Evolutionary conservation across 257 asterid genomes (phyloP).

Genomic region (Solanum sparsipilum): DNA sequence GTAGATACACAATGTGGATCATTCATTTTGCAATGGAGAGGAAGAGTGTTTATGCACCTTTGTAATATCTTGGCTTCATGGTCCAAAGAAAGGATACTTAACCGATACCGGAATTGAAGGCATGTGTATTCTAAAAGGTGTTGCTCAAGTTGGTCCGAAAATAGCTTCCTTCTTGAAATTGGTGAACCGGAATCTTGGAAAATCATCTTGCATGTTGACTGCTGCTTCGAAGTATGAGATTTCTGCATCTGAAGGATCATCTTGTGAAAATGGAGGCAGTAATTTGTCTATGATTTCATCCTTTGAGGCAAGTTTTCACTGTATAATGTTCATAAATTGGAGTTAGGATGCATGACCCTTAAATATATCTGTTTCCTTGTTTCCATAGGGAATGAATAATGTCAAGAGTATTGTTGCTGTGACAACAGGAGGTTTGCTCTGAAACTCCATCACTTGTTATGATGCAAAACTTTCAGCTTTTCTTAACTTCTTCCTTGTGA

Average conservation of each 20-base stretch:
- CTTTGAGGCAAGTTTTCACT: conserved; percentile 3
- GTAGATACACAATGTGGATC: conserved; percentile 34
- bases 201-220: not conserved
- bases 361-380: not conserved
- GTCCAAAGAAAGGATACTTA: conserved; percentile 31
- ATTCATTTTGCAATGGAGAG: conserved; percentile 26
- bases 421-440: not conserved
- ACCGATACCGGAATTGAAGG: conserved; percentile 15
- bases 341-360: not conserved
- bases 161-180: conserved; percentile 23
- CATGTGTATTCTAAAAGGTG: conserved; percentile 19
- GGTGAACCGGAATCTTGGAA: conserved; percentile 24
- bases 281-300: not conserved
- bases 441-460: not conserved
- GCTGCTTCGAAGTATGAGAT: not conserved
- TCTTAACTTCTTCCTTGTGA: not conserved
- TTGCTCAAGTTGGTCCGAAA: conserved; percentile 21
- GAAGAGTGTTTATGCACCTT: conserved; percentile 55
- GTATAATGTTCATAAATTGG: not conserved
- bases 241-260: not conserved
- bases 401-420: not conserved
- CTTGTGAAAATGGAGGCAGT: not conserved
- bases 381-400: not conserved
- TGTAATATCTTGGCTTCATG: conserved; percentile 41
- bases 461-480: not conserved